phyloP scores from a whole-genome alignment of 2,329 filamentous ascomycete species.

The Polytolypa hystricis region DNA sequence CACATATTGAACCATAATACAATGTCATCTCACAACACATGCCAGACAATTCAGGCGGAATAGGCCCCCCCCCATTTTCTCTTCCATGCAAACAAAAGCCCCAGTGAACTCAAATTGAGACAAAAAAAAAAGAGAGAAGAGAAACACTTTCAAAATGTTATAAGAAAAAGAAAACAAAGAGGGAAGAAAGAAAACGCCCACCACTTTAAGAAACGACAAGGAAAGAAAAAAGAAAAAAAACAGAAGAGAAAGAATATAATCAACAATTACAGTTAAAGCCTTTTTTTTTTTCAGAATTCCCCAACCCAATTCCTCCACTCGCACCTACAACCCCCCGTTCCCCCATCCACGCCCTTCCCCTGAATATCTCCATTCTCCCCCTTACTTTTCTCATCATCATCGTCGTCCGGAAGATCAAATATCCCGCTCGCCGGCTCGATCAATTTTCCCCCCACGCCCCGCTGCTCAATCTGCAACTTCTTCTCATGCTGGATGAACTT shows the following conservation, averaged over 20 bases:
- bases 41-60: no score
- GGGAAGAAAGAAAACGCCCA: neutral
- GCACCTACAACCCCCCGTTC: slow-evolving; percentile 49
- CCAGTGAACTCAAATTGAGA: no score
- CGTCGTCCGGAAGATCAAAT: slow-evolving; percentile 20
- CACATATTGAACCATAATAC: no score
- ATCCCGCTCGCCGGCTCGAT: slow-evolving; percentile 41
- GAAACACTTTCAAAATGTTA: neutral
- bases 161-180: neutral
- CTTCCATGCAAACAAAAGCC: no score
- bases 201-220: neutral
- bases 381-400: slow-evolving; percentile 8
- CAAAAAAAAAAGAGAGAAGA: neutral
- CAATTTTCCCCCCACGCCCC: slow-evolving; percentile 39
- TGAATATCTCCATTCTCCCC: slow-evolving; percentile 14
- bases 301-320: slow-evolving; percentile 47
- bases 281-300: neutral
- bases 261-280: neutral
- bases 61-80: no score
- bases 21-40: no score
- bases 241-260: neutral
- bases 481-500: slow-evolving; percentile 34
- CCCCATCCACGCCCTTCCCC: slow-evolving; percentile 40
- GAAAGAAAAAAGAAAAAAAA: neutral
- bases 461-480: slow-evolving; percentile 42